Conservation (phyloP, 2,329 filamentous ascomycete genomes). For the Amphichorda felina region DNA sequence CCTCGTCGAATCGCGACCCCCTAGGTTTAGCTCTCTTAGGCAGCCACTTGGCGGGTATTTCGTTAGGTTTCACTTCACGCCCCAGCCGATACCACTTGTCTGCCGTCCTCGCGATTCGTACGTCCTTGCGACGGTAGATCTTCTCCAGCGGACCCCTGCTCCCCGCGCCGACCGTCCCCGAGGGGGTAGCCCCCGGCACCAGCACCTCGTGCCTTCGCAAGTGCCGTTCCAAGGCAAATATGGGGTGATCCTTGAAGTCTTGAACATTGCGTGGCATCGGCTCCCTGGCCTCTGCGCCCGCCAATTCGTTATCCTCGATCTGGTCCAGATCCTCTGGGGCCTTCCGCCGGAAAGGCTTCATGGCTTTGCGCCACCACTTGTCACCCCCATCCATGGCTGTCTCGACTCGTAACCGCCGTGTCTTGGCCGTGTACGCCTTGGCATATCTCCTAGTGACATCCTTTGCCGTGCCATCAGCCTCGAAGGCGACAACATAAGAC, state of each 20-base stretch:
- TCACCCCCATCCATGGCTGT: constrained; percentile 31
- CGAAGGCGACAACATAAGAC: constrained; percentile 76
- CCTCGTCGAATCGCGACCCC: constrained; percentile 12
- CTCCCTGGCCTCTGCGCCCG: constrained; percentile 60
- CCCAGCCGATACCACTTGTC: constrained; percentile 90
- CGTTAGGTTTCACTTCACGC: constrained; percentile 62
- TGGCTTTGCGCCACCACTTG: constrained; percentile 40
- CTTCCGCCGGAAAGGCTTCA: constrained; percentile 32
- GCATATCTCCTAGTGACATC: constrained; percentile 85
- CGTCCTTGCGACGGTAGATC: constrained; percentile 73
- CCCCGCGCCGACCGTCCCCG: constrained; percentile 67
- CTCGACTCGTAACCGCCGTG: constrained; percentile 70
- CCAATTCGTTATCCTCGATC: constrained; percentile 70
- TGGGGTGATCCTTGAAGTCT: constrained; percentile 78
- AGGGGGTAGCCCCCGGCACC: constrained; percentile 52
- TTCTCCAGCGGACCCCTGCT: constrained; percentile 53
- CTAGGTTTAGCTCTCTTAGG: constrained; percentile 30
- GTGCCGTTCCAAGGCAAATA: constrained; percentile 78
- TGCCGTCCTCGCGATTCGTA: constrained; percentile 63
- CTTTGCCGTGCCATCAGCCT: constrained; percentile 62
- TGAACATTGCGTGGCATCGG: constrained; percentile 76
- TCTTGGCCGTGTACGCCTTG: constrained; percentile 86
- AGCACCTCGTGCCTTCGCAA: constrained; percentile 76
- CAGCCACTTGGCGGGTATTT: constrained; percentile 73
- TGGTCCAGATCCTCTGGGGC: constrained; percentile 57